These are phyloP conservation scores for Carex parvula DNA, from an alignment of 176 grass and related monocot genomes.

Conservation along the genomic window DNA sequence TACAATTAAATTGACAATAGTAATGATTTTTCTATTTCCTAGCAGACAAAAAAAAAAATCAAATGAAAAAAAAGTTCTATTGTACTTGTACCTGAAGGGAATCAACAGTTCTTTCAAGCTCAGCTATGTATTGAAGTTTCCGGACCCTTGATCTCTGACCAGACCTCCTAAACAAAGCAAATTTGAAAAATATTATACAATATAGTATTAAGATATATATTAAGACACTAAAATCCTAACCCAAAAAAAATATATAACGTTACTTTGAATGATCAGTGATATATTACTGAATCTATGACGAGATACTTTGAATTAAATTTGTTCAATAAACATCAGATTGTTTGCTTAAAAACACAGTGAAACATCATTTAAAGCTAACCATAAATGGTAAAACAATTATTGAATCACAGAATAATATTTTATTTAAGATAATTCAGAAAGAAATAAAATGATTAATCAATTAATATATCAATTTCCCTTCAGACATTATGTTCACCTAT, in stretches of 20 bases:
- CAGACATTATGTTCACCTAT: background rate
- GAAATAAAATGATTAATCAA: background rate
- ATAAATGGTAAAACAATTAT: background rate
- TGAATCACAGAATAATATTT: background rate
- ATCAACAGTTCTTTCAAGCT: constrained; percentile 85
- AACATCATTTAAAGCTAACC: constrained; percentile 9
- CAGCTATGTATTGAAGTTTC: constrained; percentile 98
- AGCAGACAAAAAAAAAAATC: constrained; percentile 14
- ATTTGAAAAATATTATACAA: background rate
- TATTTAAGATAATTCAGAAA: background rate
- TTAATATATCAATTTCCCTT: constrained; percentile 1
- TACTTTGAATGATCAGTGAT: background rate
- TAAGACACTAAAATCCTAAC: background rate
- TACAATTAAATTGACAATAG: constrained; percentile 14
- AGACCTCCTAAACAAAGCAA: constrained; percentile 62
- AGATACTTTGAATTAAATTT: background rate
- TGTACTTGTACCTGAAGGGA: constrained; percentile 71
- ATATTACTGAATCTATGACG: background rate
- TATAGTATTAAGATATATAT: background rate
- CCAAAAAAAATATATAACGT: background rate
- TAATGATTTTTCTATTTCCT: constrained; percentile 4
- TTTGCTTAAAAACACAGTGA: background rate
- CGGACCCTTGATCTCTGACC: constrained; percentile 97
- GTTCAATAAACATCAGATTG: background rate
- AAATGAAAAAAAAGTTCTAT: background rate